phyloP scores from a whole-genome alignment of 2,329 filamentous ascomycete genomes.

The Arthrobotrys pseudoclavata region DNA sequence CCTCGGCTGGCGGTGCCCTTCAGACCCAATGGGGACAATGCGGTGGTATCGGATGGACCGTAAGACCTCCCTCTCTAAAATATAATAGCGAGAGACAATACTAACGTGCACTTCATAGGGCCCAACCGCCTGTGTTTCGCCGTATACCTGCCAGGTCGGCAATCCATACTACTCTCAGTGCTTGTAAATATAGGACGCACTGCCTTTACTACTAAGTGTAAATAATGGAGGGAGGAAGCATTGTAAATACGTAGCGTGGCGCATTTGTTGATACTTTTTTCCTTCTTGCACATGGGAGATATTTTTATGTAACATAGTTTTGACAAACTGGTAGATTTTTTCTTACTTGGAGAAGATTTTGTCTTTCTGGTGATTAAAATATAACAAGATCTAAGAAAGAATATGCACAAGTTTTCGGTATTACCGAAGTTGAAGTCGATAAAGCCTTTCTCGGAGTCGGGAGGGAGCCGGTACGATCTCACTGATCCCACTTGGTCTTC shows the following conservation, averaged over 20 bases:
- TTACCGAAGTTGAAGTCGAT: too few relatives aligned
- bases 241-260: slow-evolving; percentile 6
- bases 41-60: slow-evolving; percentile 54
- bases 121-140: slow-evolving; percentile 64
- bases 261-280: background rate
- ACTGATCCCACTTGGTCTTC: slow-evolving; percentile 59
- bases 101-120: slow-evolving; percentile 59
- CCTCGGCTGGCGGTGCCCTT: slow-evolving; percentile 28
- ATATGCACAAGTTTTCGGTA: too few relatives aligned
- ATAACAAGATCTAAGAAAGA: too few relatives aligned
- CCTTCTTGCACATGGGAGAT: background rate
- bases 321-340: background rate
- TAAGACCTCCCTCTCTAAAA: slow-evolving; percentile 13
- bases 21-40: slow-evolving; percentile 55
- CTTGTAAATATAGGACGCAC: slow-evolving; percentile 62
- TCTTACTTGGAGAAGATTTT: too few relatives aligned
- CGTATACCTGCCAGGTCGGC: slow-evolving; percentile 64
- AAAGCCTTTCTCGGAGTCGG: background rate
- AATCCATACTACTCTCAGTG: slow-evolving; percentile 67
- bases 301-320: slow-evolving; percentile 11
- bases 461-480: background rate
- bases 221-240: background rate
- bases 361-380: too few relatives aligned
- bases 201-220: background rate
- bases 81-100: background rate